Percentiles rank a stretch among this genome's conserved stretches.
phyloP scores from a whole-genome alignment of 768 basidiomycete genomes.

The Pleurotus tuoliensis region DNA sequence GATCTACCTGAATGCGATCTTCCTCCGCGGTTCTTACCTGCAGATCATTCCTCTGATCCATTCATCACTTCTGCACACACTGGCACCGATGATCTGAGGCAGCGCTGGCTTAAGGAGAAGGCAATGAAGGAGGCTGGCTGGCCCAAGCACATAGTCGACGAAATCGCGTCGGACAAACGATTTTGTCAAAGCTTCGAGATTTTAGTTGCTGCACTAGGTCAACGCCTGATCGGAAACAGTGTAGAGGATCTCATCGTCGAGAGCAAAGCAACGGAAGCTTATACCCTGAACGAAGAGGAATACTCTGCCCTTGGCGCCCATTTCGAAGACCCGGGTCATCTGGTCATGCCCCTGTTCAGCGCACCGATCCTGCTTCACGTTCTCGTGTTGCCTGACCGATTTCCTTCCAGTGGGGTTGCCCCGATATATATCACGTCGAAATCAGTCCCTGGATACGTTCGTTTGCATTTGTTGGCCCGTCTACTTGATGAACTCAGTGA shows the following conservation, averaged over 20 bases:
- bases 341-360: constrained; percentile 61
- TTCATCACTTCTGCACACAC: constrained; percentile 66
- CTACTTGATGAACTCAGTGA: constrained; percentile 55
- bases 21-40: constrained; percentile 65
- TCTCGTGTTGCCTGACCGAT: constrained; percentile 44
- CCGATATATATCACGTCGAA: constrained; percentile 75
- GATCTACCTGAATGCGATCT: constrained; percentile 86
- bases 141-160: constrained; percentile 66
- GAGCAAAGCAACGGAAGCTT: constrained; percentile 15
- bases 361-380: constrained; percentile 67
- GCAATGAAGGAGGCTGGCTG: constrained; percentile 83
- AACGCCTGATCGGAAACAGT: constrained; percentile 47
- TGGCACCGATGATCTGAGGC: constrained; percentile 59
- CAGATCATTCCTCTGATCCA: constrained; percentile 61
- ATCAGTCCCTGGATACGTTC: constrained; percentile 72
- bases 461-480: constrained; percentile 72
- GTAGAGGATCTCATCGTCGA: constrained; percentile 7
- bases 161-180: constrained; percentile 35
- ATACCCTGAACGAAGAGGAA: constrained; percentile 40
- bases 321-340: constrained; percentile 39
- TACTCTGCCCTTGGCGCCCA: constrained; percentile 54
- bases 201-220: constrained; percentile 53
- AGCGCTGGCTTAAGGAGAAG: constrained; percentile 77
- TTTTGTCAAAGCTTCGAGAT: constrained; percentile 46
- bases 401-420: constrained; percentile 43